Conservation (phyloP, 2,329 filamentous ascomycete genomes). For the Pestalotiopsis sp. region DNA sequence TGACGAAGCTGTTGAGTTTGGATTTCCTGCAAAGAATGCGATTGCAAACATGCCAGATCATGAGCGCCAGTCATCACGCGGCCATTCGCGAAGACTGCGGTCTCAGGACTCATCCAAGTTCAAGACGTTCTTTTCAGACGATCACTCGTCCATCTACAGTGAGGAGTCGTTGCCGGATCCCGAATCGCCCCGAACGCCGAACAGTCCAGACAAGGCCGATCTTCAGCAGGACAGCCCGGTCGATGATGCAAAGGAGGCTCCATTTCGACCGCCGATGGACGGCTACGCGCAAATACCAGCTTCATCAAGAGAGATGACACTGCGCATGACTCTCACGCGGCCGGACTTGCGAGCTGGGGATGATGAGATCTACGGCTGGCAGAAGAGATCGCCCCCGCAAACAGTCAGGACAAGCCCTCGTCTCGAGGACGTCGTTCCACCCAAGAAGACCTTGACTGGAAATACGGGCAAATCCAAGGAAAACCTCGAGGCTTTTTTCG, state of each 20-base stretch:
- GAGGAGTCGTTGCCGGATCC: constrained; percentile 60
- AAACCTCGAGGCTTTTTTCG: constrained; percentile 55
- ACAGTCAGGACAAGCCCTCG: constrained; percentile 28
- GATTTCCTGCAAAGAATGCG: constrained; percentile 71
- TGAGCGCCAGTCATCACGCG: constrained; percentile 13
- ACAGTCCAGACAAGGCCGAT: constrained; percentile 43
- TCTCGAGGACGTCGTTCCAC: constrained; percentile 30
- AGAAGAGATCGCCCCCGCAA: constrained; percentile 40
- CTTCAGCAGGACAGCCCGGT: constrained; percentile 25
- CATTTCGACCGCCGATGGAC: constrained; percentile 23
- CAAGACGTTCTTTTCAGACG: constrained; percentile 45
- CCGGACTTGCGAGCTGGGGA: constrained; percentile 81
- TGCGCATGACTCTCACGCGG: constrained; percentile 92
- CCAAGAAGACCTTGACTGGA: constrained; percentile 19
- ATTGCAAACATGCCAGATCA: constrained; percentile 29
- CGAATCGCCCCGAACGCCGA: constrained; percentile 61
- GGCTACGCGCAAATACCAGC: constrained; percentile 54
- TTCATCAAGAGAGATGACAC: constrained; percentile 83
- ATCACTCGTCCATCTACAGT: constrained; percentile 56
- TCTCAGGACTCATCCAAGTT: constrained; percentile 49
- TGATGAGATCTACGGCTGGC: constrained; percentile 72
- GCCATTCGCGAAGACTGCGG: constrained; percentile 26
- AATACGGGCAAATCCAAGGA: constrained; percentile 44
- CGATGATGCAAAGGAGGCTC: constrained; percentile 19
- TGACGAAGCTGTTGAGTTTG: constrained; percentile 92